Base-by-base conservation (phyloP, 805 yeast species). In the Geotrichum ghanense region DNA sequence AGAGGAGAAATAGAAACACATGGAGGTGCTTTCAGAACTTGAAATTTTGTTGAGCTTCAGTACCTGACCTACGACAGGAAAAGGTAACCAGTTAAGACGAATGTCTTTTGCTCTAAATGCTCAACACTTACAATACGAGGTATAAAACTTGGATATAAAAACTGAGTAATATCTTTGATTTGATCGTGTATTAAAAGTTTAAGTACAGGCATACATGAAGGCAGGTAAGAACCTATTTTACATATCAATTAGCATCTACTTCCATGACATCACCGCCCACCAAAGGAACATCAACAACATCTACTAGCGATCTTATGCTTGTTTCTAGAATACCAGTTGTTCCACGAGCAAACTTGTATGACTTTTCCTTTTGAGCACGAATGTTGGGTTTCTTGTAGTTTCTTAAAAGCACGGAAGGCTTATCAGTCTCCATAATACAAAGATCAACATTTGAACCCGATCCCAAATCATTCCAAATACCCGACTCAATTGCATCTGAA, bases 381-480 rank as follows among this genome's bases (percentile, higher is more conserved):
- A 78, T 80, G 65, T 92, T 92, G 49, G 98, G 98, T 45, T 88
- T 86, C 63, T 83, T 72, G 73, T 85, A 85, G 67, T 89, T 89
- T 69, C 98, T 79, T 63, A 75, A 71, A 47, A 90, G 73, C 51
- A 74, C 78, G 7, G 97, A 95, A 20, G 69, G 70, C 58, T 61
- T 79, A 51, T 92, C 95, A 39, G 76, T 70, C 68, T 90, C 97
- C 94, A 92, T 87, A 16, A 92, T 97, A 71, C 97, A 92, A 52
- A 92, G 71, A 64, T 92, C 98, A 31, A 92, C 97, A 61, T 92
- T 92, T 23, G 98, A 92, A 63, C 98, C 98, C 1, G 97, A 90
- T 44, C 98, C 98, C 61, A 90, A 76, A 73, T 92, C 98, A 67
- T 92, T 92, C 95, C 96, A 92, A 59, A 92, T 90, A 76, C 98